Percentiles rank a stretch among this genome's conserved stretches.
Conservation (phyloP, 116 monocot species). For the Posidonia oceanica region DNA sequence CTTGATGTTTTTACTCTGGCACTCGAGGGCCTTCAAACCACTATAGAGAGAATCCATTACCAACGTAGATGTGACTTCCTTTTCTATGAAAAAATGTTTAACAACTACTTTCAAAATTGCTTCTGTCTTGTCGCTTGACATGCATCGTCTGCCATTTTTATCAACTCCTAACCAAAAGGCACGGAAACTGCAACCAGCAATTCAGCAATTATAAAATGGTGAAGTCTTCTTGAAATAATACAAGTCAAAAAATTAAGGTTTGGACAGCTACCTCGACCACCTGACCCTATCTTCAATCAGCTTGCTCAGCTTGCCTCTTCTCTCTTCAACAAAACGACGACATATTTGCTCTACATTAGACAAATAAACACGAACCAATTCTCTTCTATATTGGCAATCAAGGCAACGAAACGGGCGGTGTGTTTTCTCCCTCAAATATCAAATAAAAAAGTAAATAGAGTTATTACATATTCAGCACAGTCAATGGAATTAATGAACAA, state of each 20-base stretch:
- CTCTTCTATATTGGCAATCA: conserved; percentile 67
- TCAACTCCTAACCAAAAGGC: conserved; percentile 73
- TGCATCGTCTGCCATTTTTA: conserved; percentile 30
- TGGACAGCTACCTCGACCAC: conserved; percentile 69
- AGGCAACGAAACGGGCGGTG: conserved; percentile 81
- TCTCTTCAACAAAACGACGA: conserved; percentile 80
- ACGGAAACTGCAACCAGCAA: conserved; percentile 56
- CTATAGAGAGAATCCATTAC: conserved; percentile 95
- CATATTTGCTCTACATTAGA: conserved; percentile 93
- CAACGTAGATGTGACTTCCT: conserved; percentile 96
- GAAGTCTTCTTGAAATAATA: neutral
- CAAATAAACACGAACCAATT: conserved; percentile 73
- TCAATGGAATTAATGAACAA: neutral
- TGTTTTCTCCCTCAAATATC: conserved; percentile 69
- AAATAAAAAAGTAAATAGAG: conserved; percentile 3
- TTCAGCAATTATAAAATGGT: neutral
- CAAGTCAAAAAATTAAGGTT: neutral
- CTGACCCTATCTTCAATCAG: conserved; percentile 72
- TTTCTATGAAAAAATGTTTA: conserved; percentile 92
- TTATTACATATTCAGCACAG: neutral
- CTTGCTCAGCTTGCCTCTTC: conserved; percentile 67
- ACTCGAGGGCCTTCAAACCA: conserved; percentile 83
- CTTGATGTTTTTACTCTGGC: conserved; percentile 48
- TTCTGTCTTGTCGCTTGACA: conserved; percentile 74
- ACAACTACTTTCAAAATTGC: conserved; percentile 75